Evolutionary conservation across 495 filamentous ascomycete genomes (phyloP).

Genomic region (Tuber brumale): DNA sequence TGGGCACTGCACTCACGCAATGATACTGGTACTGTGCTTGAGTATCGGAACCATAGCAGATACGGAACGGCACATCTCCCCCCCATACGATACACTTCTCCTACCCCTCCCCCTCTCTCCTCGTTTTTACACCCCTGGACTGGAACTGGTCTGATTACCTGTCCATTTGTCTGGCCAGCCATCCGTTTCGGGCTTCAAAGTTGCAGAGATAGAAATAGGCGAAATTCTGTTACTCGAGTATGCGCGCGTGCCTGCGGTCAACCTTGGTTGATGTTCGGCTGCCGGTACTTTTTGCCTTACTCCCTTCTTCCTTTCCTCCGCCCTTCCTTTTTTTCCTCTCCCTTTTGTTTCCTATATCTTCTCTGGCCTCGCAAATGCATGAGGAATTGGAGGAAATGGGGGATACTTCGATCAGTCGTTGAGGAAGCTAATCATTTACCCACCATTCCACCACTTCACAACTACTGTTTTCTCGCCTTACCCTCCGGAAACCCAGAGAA

Average conservation of each 20-base stretch:
- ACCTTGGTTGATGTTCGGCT: neutral
- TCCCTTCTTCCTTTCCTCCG: no score
- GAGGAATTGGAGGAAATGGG: neutral
- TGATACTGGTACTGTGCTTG: neutral
- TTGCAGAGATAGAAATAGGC: neutral
- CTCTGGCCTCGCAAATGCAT: neutral
- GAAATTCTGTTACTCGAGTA: neutral
- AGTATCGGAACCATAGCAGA: neutral
- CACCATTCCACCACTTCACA: neutral
- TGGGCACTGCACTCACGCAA: neutral
- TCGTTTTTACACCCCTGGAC: neutral
- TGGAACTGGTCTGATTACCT: neutral
- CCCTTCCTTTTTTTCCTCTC: neutral
- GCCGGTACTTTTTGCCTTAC: neutral
- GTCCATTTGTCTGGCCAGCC: neutral
- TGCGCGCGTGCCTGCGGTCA: neutral
- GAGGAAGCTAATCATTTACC: neutral
- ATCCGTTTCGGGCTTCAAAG: neutral
- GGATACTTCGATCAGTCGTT: neutral
- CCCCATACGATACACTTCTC: neutral
- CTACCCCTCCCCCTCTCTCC: neutral
- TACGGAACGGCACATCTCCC: conserved; percentile 2
- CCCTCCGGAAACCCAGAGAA: neutral
- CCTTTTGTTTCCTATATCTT: neutral
- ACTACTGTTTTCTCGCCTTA: neutral